Evolutionary conservation across 768 basidiomycete genomes (phyloP).

Genomic region (Pleurotus tuoliensis): DNA sequence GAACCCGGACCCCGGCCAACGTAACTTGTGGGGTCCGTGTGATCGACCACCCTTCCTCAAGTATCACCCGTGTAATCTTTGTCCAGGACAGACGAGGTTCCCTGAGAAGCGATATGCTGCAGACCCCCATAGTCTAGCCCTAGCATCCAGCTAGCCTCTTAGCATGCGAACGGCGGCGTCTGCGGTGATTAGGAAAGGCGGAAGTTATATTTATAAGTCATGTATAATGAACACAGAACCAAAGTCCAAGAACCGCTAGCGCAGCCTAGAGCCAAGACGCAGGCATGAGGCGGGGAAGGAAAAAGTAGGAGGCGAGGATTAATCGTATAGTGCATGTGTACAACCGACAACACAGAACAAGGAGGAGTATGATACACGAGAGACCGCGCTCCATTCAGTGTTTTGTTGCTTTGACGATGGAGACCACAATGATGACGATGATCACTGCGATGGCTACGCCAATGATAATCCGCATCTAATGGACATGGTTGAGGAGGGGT

Average conservation of each 20-base stretch:
- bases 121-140: neutral
- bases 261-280: neutral
- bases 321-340: conserved; percentile 12
- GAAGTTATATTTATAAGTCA: conserved; percentile 1
- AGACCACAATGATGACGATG: conserved; percentile 93
- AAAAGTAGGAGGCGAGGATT: neutral
- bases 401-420: conserved; percentile 83
- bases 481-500: conserved; percentile 8
- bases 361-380: neutral
- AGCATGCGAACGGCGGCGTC: too few relatives aligned
- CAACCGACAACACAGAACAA: conserved; percentile 5
- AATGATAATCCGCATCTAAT: conserved; percentile 95
- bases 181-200: neutral
- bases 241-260: neutral
- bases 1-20: too few relatives aligned
- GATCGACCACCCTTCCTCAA: too few relatives aligned
- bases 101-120: too few relatives aligned
- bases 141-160: neutral
- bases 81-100: too few relatives aligned
- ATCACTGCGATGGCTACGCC: conserved; percentile 86
- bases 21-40: too few relatives aligned
- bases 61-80: too few relatives aligned
- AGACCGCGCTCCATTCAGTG: conserved; percentile 25
- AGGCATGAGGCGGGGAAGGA: neutral
- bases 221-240: neutral